These are phyloP conservation scores for Dinochytrium kinnereticum DNA, from an alignment of 371 early-diverging fungal genomes.

Conservation along the genomic window DNA sequence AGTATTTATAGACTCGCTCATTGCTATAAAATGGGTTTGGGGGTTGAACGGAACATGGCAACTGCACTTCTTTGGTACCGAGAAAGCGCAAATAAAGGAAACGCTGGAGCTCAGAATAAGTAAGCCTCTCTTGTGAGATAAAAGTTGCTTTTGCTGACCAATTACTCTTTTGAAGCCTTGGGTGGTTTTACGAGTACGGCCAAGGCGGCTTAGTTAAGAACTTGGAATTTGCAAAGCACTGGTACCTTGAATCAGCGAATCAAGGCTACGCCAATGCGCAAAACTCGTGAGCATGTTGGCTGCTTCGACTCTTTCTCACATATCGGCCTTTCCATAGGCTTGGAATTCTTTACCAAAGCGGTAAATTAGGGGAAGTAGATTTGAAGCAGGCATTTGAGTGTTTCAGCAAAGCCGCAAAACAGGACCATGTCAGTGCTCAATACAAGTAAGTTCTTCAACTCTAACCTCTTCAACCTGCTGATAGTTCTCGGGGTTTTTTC, in stretches of 20 bases:
- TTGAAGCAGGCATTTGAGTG: not conserved
- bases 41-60: not conserved
- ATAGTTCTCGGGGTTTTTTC: slow-evolving; percentile 38
- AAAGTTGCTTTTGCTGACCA: no score
- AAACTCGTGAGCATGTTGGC: not conserved
- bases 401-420: not conserved
- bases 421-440: not conserved
- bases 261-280: not conserved
- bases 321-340: not conserved
- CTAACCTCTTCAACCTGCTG: not conserved
- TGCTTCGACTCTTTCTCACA: not conserved
- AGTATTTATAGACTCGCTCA: slow-evolving; percentile 5
- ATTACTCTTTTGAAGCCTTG: no score
- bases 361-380: not conserved
- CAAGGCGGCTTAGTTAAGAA: slow-evolving; percentile 17
- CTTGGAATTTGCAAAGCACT: slow-evolving; percentile 10
- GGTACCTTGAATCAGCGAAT: not conserved
- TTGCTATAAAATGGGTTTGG: slow-evolving; percentile 32
- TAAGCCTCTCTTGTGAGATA: slow-evolving; percentile 52
- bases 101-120: slow-evolving; percentile 28
- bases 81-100: slow-evolving; percentile 33
- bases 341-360: not conserved
- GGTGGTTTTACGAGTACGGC: slow-evolving; percentile 10
- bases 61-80: slow-evolving; percentile 23
- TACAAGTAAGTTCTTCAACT: not conserved